Evolutionary conservation across 2,329 filamentous ascomycete species (phyloP).

Genomic region (Xylaria polymorpha): DNA sequence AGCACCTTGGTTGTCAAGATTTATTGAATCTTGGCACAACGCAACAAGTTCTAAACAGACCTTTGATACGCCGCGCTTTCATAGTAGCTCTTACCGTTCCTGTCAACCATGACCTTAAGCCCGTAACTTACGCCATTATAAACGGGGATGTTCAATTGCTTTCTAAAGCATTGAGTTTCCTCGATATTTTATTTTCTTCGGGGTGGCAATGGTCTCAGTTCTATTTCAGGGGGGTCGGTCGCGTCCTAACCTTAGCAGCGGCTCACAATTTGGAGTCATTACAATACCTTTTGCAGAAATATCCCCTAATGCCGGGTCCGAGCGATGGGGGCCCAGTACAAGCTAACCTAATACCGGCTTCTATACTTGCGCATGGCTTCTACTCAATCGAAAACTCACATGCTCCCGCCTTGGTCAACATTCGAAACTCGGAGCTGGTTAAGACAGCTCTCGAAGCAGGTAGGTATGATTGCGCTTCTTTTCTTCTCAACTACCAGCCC

Average conservation of each 20-base stretch:
- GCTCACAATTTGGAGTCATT: conserved; percentile 5
- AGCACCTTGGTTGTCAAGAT: not conserved
- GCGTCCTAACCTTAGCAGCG: conserved; percentile 3
- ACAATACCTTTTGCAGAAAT: conserved; percentile 1
- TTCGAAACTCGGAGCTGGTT: conserved; percentile 14
- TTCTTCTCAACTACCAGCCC: conserved; percentile 25
- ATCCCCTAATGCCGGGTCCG: conserved; percentile 2
- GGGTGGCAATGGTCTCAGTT: conserved; percentile 22
- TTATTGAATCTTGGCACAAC: conserved; percentile 2
- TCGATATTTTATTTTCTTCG: not conserved
- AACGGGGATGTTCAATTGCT: conserved; percentile 12
- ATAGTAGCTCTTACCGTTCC: conserved; percentile 1
- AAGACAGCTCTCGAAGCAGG: not conserved
- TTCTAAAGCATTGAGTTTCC: not conserved
- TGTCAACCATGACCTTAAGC: not conserved
- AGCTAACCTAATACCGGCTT: not conserved
- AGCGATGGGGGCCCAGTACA: not conserved
- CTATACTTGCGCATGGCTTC: conserved; percentile 3
- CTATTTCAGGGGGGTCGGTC: not conserved
- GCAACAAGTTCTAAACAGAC: not conserved
- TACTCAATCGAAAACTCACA: not conserved
- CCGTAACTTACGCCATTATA: conserved; percentile 12
- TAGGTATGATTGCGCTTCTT: conserved; percentile 21
- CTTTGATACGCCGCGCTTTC: not conserved
- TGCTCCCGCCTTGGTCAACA: not conserved